Percentiles rank a stretch among this genome's conserved stretches.
Conservation (phyloP, 1,139 yeast species). For the Diutina ranongensis region DNA sequence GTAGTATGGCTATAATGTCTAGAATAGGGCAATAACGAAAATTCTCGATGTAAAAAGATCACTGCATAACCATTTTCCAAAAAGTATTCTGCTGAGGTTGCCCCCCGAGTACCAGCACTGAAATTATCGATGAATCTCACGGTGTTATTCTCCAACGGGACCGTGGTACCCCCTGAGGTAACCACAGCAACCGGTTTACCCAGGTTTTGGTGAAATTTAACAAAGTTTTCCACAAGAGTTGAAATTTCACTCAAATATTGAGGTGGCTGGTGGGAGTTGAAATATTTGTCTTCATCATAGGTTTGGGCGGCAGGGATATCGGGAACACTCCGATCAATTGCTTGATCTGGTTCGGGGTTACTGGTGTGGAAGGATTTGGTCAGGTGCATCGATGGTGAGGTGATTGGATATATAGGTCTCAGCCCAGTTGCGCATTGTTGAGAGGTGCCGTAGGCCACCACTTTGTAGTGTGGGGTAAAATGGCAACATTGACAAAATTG, state of each 20-base stretch:
- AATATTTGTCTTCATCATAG: conserved; percentile 66
- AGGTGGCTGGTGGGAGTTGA: conserved; percentile 64
- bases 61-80: conserved; percentile 82
- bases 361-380: conserved; percentile 35
- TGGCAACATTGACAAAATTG: too few species aligned
- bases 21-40: conserved; percentile 81
- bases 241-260: conserved; percentile 54
- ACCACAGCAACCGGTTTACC: conserved; percentile 61
- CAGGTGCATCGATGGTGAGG: background rate
- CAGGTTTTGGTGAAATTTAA: conserved; percentile 31
- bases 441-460: too few species aligned
- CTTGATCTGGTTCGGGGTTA: conserved; percentile 57
- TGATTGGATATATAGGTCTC: too few species aligned
- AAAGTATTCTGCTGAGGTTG: conserved; percentile 89
- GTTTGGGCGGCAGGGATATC: conserved; percentile 71
- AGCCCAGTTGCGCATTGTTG: too few species aligned
- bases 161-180: conserved; percentile 98
- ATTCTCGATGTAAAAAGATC: conserved; percentile 83
- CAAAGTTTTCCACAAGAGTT: conserved; percentile 45
- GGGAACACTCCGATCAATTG: conserved; percentile 68
- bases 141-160: conserved; percentile 91
- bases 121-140: conserved; percentile 94
- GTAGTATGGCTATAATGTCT: conserved; percentile 82
- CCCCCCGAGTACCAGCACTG: conserved; percentile 96
- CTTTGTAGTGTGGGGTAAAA: too few species aligned